Conservation (phyloP, 2,329 filamentous ascomycete genomes). For the Colletotrichum incanum region DNA sequence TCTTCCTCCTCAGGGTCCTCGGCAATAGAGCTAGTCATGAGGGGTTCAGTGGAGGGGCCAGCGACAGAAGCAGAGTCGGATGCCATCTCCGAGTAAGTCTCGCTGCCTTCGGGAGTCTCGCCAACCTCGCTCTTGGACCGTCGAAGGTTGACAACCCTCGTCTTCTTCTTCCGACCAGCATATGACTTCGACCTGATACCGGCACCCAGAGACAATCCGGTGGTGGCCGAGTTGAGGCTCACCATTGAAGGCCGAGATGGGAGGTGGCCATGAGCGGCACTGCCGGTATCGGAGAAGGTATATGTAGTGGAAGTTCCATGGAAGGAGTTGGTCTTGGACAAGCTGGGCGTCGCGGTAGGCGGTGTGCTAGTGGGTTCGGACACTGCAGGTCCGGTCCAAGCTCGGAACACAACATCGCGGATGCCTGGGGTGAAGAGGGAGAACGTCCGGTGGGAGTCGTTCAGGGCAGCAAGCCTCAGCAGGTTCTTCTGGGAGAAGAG, state of each 20-base stretch:
- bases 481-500: slow-evolving; percentile 97
- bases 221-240: slow-evolving; percentile 73
- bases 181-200: slow-evolving; percentile 72
- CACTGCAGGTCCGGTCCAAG: slow-evolving; percentile 86
- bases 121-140: slow-evolving; percentile 70
- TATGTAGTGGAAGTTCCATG: slow-evolving; percentile 75
- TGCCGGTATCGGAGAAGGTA: slow-evolving; percentile 81
- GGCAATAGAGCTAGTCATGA: slow-evolving; percentile 69
- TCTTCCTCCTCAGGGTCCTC: slow-evolving; percentile 72
- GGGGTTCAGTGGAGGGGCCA: slow-evolving; percentile 74
- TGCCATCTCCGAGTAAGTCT: slow-evolving; percentile 59
- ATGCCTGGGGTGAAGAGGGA: slow-evolving; percentile 95
- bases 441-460: slow-evolving; percentile 89
- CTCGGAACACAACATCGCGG: slow-evolving; percentile 89
- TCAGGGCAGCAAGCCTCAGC: slow-evolving; percentile 84
- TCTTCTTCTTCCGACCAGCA: slow-evolving; percentile 84
- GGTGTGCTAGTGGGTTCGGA: slow-evolving; percentile 68
- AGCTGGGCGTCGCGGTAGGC: slow-evolving; percentile 65
- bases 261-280: slow-evolving; percentile 72
- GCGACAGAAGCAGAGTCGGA: slow-evolving; percentile 71
- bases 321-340: slow-evolving; percentile 77
- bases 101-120: slow-evolving; percentile 67
- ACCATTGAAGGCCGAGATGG: slow-evolving; percentile 79
- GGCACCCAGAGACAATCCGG: slow-evolving; percentile 75
- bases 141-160: slow-evolving; percentile 85